Base-by-base conservation (phyloP, 345 rosid species). In the Raphanus sativus region DNA sequence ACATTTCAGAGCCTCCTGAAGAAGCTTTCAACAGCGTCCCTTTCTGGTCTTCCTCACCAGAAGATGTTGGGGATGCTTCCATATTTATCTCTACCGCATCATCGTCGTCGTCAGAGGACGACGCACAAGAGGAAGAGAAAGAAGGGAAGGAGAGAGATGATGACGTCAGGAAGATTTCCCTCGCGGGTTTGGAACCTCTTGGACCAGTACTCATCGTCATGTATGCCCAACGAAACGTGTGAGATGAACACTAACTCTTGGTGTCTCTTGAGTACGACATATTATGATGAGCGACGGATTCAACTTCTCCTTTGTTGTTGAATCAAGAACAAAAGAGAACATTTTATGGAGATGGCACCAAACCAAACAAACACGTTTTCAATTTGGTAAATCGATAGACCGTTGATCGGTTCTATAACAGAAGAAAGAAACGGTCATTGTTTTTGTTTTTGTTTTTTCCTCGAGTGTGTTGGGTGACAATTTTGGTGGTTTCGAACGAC, bases 71-170 rank as follows among this genome's bases (percentile, higher is more conserved):
- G 8, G 40, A 11, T 9, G 13, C 32, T 69, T 76, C 34, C 0
- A 12, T 48, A 0, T 33, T 52, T 8, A 21, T 1, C 63, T 76
- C 69, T 24, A 62, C 8, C 3, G 70, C 65, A 52, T 9, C 42
- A 38, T 2, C 38, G 8, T 36, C 45, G 9, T 69, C 70, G 54
- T 62, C 64, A 6, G 80, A 15, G 24, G 25, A 63, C 0, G 69
- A 63, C 0, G 69, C 3, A 38, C 2, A 2, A 62, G 70, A 63
- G 58, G 65, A 77, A 70, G 80, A 77, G 8, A 70, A 1, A 4
- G 80, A 70, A 62, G 70, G 70, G 30, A 77, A 77, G 13, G 70
- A 77, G 8, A 77, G 75, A 54, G 80, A 77, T 28, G 80, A 62
- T 12, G 80, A 77, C 40, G 80, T 77, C 3, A 77, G 9, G 48